phyloP scores from a whole-genome alignment of 805 yeast genomes.

The Huiozyma sinensis region DNA sequence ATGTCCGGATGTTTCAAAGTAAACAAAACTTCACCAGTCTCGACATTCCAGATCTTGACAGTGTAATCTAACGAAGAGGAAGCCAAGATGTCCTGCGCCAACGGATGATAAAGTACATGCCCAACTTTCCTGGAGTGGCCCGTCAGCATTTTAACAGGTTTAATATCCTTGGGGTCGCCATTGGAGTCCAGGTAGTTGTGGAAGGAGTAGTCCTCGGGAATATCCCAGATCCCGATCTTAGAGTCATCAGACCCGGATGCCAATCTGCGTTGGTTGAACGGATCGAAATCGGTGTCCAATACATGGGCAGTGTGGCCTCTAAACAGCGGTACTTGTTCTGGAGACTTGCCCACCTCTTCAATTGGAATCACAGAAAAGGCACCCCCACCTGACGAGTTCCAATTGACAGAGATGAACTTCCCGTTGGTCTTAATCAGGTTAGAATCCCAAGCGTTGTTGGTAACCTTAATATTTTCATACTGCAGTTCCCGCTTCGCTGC shows the following conservation, averaged over 20 bases:
- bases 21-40: constrained; percentile 55
- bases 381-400: constrained; percentile 97
- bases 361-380: constrained; percentile 92
- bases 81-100: constrained; percentile 77
- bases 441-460: constrained; percentile 94
- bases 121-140: constrained; percentile 97
- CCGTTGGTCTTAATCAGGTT: constrained; percentile 83
- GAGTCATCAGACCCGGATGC: constrained; percentile 80
- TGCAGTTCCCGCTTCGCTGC: constrained; percentile 44
- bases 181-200: constrained; percentile 44
- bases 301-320: constrained; percentile 95
- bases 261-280: constrained; percentile 65
- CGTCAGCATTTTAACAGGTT: constrained; percentile 55
- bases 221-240: constrained; percentile 73
- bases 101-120: constrained; percentile 81
- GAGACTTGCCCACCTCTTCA: constrained; percentile 79
- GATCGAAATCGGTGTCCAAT: constrained; percentile 90
- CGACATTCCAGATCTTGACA: constrained; percentile 84
- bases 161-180: constrained; percentile 54
- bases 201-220: constrained; percentile 74
- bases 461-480: constrained; percentile 47
- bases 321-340: constrained; percentile 86
- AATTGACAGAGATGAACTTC: constrained; percentile 72
- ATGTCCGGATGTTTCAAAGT: constrained; percentile 81
- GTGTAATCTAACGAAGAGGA: constrained; percentile 86